Percentiles rank a stretch among this genome's conserved stretches.
These are phyloP conservation scores for Peribolospora baueri DNA, from an alignment of 768 basidiomycete genomes.

Conservation along the genomic window DNA sequence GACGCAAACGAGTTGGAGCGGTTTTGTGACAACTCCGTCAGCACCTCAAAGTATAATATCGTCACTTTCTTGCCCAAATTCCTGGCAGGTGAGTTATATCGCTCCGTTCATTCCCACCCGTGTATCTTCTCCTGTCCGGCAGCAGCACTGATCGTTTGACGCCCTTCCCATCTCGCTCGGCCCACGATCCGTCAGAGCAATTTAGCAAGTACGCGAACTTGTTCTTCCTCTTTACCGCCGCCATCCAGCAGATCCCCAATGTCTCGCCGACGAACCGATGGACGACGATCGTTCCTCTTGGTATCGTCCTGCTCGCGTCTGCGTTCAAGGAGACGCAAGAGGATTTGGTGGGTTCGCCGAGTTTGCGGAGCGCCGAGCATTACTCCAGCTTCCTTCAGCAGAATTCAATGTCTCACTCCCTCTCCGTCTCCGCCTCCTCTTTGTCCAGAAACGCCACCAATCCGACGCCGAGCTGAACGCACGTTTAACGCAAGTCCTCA, in stretches of 20 bases:
- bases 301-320: slow-evolving; percentile 65
- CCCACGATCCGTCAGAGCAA: slow-evolving; percentile 8
- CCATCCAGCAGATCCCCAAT: slow-evolving; percentile 90
- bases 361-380: too few species aligned
- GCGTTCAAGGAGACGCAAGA: slow-evolving; percentile 91
- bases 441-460: slow-evolving; percentile 58
- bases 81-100: slow-evolving; percentile 40
- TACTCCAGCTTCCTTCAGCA: background rate
- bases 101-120: background rate
- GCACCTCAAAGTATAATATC: slow-evolving; percentile 84
- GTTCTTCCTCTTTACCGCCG: slow-evolving; percentile 94
- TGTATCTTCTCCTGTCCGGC: background rate
- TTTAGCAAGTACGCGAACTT: slow-evolving; percentile 64
- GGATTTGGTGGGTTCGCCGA: slow-evolving; percentile 42
- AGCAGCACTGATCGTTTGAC: background rate
- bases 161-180: background rate
- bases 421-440: background rate
- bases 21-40: slow-evolving; percentile 58
- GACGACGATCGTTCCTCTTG: slow-evolving; percentile 81
- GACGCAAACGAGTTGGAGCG: slow-evolving; percentile 33
- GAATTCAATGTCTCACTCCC: background rate
- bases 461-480: slow-evolving; percentile 81
- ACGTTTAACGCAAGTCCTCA: slow-evolving; percentile 50
- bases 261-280: slow-evolving; percentile 89
- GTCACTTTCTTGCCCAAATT: slow-evolving; percentile 79